Evolutionary conservation across 2,329 filamentous ascomycete genomes (phyloP), one percentile per base, ranked within the genome.

Genomic region (Huntiella moniliformis): DNA sequence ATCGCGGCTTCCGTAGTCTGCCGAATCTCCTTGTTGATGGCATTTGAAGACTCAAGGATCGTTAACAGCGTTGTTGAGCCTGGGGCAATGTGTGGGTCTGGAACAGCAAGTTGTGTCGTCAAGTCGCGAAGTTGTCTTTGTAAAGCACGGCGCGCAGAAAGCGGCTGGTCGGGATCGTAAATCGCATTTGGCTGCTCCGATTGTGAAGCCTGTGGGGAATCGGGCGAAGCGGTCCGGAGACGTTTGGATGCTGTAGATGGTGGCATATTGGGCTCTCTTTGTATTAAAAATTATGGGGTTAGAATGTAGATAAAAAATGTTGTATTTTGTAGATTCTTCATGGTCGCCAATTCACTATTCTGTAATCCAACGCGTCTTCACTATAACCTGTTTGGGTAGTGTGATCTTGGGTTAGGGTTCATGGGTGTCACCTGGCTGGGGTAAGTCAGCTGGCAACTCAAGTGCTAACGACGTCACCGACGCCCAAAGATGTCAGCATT

Each of bases 1-100:
- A 93, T 79, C 1, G 82, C 83, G 1, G 91, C 91, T 58, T 96
- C 91, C 2, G 79, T 77, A 0, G 91, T 94, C 63, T 95, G 87
- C 55, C 81, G 83, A 50, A 93, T 79, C 53, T 75, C 68, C 47
- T 68, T 67, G 51, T 79, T 77, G 11, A 79, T 63, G 33, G 67
- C 60, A 53, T 91, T 78, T 12, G 81, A 78, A 52, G 71, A 70
- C 17, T 71, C 60, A 17, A 96, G 65, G 1, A 77, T 75, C 7
- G 79, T 67, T 48, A 72, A 65, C 12, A 94, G 65, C 49, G 85
- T 76, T 4, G 43, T 12, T 35, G 38, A 13, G 35, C 43, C 37
- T 43, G 79, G 81, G 13, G 33, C 34, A 4, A 42, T 8, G 7
- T 16, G 17, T 13, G 31, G 10, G 11, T 42, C 40, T 5, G 28